Evolutionary conservation across 176 grass and related monocot genomes (phyloP).

Genomic region (Ananas comosus): DNA sequence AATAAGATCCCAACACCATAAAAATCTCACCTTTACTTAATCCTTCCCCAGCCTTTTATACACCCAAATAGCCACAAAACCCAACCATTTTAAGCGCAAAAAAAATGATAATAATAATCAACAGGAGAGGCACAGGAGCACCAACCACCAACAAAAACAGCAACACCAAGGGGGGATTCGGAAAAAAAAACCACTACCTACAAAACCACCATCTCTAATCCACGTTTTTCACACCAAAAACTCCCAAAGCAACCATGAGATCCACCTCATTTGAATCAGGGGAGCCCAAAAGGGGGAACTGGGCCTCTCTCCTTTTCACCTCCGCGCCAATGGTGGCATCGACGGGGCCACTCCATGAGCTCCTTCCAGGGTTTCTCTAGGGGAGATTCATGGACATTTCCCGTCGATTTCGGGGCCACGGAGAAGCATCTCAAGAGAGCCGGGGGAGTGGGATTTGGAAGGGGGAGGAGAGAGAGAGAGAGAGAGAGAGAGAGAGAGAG

Average conservation of each 20-base stretch:
- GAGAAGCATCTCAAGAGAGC: too few relatives aligned
- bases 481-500: too few relatives aligned
- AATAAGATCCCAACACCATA: neutral
- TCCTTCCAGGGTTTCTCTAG: too few relatives aligned
- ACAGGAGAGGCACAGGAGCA: neutral
- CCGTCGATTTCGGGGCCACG: too few relatives aligned
- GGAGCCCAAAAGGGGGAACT: too few relatives aligned
- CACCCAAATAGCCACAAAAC: neutral
- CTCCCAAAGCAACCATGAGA: neutral
- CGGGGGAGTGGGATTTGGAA: too few relatives aligned
- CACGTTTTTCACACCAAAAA: neutral
- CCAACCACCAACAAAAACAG: neutral
- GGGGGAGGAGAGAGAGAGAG: too few relatives aligned
- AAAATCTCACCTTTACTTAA: constrained; percentile 5
- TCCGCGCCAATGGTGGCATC: too few relatives aligned
- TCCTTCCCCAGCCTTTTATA: neutral
- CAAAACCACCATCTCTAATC: neutral
- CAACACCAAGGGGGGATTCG: neutral
- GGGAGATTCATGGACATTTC: too few relatives aligned
- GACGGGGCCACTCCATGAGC: too few relatives aligned
- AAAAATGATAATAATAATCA: too few relatives aligned
- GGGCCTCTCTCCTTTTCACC: too few relatives aligned
- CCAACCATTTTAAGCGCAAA: neutral
- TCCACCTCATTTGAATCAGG: neutral
- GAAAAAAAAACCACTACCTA: neutral